phyloP scores from a whole-genome alignment of 495 filamentous ascomycete genomes.

The Jackrogersella minutella region DNA sequence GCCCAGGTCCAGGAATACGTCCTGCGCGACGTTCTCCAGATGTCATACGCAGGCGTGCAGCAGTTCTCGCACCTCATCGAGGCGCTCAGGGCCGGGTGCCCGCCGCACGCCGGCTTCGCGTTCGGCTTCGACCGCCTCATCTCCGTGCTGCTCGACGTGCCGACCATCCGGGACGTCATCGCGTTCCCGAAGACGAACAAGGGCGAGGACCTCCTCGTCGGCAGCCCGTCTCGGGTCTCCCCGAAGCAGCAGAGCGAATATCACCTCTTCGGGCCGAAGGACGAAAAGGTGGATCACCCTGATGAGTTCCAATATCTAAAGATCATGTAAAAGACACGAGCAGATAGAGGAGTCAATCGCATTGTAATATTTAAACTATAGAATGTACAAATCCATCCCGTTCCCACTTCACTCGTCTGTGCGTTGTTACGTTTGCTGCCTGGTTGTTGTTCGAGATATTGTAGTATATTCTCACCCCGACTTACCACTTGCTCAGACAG shows the following conservation, averaged over 20 bases:
- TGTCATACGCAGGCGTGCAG: slow-evolving; percentile 65
- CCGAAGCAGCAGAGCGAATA: slow-evolving; percentile 73
- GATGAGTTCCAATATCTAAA: no score
- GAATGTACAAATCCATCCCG: no score
- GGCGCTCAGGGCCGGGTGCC: slow-evolving; percentile 86
- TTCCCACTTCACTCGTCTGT: no score
- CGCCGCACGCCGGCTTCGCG: slow-evolving; percentile 95
- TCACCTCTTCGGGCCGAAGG: slow-evolving; percentile 57
- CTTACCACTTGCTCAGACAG: no score
- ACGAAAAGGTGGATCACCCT: no score
- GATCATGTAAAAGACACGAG: no score
- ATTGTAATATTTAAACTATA: no score
- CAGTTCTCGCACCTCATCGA: slow-evolving; percentile 87
- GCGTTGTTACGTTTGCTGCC: no score
- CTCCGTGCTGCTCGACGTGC: slow-evolving; percentile 78
- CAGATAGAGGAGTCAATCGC: no score
- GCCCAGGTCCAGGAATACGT: slow-evolving; percentile 84
- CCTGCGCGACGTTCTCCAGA: slow-evolving; percentile 79
- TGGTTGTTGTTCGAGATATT: no score
- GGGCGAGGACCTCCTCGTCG: slow-evolving; percentile 83
- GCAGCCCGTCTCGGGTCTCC: slow-evolving; percentile 72
- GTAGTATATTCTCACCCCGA: no score
- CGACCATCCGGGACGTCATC: slow-evolving; percentile 88
- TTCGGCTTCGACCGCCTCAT: slow-evolving; percentile 90
- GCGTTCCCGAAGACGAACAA: slow-evolving; percentile 93